Evolutionary conservation across 2,329 filamentous ascomycete genomes (phyloP), one percentile per base, ranked within the genome.

Genomic region (Trichoderma breve): DNA sequence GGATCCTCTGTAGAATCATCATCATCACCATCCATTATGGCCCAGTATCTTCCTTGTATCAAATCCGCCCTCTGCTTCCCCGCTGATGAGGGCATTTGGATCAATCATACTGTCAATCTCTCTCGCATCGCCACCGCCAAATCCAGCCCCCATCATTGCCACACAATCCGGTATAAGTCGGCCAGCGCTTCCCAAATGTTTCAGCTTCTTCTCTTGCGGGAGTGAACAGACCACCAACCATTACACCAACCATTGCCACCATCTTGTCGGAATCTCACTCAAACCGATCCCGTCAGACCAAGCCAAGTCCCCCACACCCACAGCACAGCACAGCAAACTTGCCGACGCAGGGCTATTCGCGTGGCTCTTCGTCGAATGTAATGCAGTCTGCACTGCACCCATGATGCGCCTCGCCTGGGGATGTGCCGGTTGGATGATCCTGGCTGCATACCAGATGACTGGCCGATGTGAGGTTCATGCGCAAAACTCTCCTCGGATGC

Each of bases 381-480:
- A 43, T 43, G 39, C 72, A 73, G 18, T 66, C 69, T 69, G 72
- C 72, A 73, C 63, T 69, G 72, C 72, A 73, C 24, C 64, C 51
- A 62, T 66, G 69, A 73, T 71, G 62, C 69, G 71, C 71, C 51
- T 43, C 34, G 30, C 55, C 26, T 36, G 36, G 62, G 8, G 15
- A 51, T 65, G 62, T 30, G 53, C 21, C 36, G 65, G 36, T 11
- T 18, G 36, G 55, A n/a, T 47, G 30, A 7, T 39, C 51, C 28
- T n/a, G 30, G 21, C 55, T 36, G 66, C 32, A 21, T 69, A 57
- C 64, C 15, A 53, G 64, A 68, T 32, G 39, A 24, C 34, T 18
- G 53, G 6, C 36, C 21, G 34, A 47, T 47, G 53, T 21, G 34
- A 34, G 51, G 18, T 57, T 55, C 65, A 30, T 15, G 11, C 32